Evolutionary conservation across 352 stramenopile species (phyloP).

Genomic region (Globisporangium viniferum): DNA sequence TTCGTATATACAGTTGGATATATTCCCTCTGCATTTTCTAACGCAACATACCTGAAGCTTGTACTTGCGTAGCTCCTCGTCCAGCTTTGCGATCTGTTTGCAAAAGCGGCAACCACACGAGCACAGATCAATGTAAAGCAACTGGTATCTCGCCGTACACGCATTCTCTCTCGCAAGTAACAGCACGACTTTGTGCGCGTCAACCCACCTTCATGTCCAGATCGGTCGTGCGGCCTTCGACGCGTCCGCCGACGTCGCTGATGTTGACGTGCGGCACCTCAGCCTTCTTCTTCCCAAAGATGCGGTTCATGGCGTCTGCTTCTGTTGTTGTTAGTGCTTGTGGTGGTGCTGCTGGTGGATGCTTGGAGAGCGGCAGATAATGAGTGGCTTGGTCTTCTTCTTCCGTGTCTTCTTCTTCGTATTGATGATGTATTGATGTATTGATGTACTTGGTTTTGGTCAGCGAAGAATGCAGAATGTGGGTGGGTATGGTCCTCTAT

Average conservation of each 20-base stretch:
- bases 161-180: background rate
- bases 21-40: background rate
- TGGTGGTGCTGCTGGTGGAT: background rate
- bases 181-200: background rate
- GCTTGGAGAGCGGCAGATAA: background rate
- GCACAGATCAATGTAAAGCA: too few species aligned
- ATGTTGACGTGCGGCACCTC: conserved; percentile 73
- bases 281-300: conserved; percentile 85
- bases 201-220: conserved; percentile 72
- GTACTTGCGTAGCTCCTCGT: conserved; percentile 82
- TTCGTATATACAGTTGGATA: too few species aligned
- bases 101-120: background rate
- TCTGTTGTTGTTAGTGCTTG: background rate
- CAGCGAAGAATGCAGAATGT: background rate
- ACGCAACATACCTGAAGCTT: conserved; percentile 44
- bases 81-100: conserved; percentile 69
- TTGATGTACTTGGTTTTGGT: background rate
- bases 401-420: background rate
- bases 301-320: conserved; percentile 43
- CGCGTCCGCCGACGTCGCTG: conserved; percentile 67
- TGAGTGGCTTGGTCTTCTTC: background rate
- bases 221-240: conserved; percentile 72
- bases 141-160: background rate
- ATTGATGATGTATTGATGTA: background rate
- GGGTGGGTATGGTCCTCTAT: background rate